Evolutionary conservation across 805 yeast species (phyloP).

Genomic region (Jamesozyma gamospora): DNA sequence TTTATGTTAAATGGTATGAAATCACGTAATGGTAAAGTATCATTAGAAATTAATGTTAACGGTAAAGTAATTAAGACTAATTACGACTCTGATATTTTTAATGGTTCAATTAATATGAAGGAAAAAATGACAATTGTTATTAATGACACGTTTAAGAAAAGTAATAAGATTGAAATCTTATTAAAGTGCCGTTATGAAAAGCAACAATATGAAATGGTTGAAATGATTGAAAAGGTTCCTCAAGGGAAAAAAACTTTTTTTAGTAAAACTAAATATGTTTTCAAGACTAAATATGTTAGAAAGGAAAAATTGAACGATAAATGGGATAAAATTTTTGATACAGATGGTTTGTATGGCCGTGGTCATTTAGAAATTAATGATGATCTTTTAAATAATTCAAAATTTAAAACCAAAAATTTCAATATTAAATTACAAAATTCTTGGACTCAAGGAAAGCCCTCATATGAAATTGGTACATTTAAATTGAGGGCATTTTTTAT

Average conservation of each 20-base stretch:
- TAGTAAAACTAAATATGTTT: conserved; percentile 30
- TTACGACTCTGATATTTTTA: conserved; percentile 16
- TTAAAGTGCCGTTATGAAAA: conserved; percentile 51
- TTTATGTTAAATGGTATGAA: conserved; percentile 40
- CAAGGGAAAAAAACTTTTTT: conserved; percentile 28
- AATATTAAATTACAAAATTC: conserved; percentile 42
- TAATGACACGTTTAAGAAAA: conserved; percentile 6
- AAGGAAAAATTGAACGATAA: conserved; percentile 41
- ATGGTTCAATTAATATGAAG: conserved; percentile 32
- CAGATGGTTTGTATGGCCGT: conserved; percentile 82
- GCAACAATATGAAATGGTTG: conserved; percentile 39
- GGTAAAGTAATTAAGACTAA: conserved; percentile 11
- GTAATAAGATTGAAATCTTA: conserved; percentile 56
- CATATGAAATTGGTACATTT: conserved; percentile 54
- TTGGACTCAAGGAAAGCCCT: conserved; percentile 47
- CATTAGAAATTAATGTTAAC: conserved; percentile 47
- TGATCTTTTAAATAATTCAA: conserved; percentile 7
- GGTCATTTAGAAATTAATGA: conserved; percentile 42
- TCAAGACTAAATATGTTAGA: conserved; percentile 39
- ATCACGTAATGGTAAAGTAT: conserved; percentile 38
- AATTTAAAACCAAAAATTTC: conserved; percentile 7
- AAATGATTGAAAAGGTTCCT: conserved; percentile 49
- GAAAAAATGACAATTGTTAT: conserved; percentile 63
- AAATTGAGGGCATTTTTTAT: conserved; percentile 59
- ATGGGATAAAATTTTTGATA: conserved; percentile 57